phyloP scores from a whole-genome alignment of 2,329 filamentous ascomycete species.

The Volutella citrinella region DNA sequence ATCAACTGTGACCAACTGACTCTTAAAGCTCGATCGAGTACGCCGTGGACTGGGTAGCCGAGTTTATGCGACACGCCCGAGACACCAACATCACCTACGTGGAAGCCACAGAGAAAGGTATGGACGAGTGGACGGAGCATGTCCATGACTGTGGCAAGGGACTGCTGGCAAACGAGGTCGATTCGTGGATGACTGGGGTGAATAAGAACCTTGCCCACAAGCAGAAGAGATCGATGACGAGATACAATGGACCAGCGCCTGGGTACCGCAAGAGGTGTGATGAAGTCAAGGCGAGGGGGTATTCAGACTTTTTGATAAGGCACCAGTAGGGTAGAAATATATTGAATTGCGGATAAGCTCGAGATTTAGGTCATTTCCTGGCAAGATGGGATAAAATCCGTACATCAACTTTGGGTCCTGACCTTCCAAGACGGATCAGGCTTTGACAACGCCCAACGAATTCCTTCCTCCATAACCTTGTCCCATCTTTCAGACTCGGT shows the following conservation, averaged over 20 bases:
- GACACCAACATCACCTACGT: constrained; percentile 32
- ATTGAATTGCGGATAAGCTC: constrained; percentile 60
- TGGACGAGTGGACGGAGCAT: constrained; percentile 44
- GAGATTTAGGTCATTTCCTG: too few species aligned
- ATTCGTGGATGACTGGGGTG: constrained; percentile 55
- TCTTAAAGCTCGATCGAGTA: constrained; percentile 38
- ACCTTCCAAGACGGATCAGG: too few species aligned
- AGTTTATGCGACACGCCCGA: constrained; percentile 30
- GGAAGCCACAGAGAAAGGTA: constrained; percentile 38
- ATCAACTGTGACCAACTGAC: too few species aligned
- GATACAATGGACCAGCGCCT: constrained; percentile 43
- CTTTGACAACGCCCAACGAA: constrained; percentile 39
- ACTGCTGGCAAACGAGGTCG: constrained; percentile 33
- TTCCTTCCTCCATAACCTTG: constrained; percentile 39
- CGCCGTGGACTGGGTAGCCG: constrained; percentile 36
- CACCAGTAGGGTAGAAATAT: constrained; percentile 43
- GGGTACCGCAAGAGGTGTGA: constrained; percentile 39
- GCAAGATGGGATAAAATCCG: too few species aligned
- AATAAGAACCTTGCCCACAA: constrained; percentile 48
- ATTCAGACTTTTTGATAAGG: constrained; percentile 16
- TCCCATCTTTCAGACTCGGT: constrained; percentile 40
- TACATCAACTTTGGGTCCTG: too few species aligned
- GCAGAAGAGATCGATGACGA: constrained; percentile 41
- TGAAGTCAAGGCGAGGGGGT: constrained; percentile 27
- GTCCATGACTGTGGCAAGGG: constrained; percentile 45